Evolutionary conservation across 805 yeast genomes (phyloP), one percentile per base, ranked within the genome.

Genomic region (Monosporozyma unispora): DNA sequence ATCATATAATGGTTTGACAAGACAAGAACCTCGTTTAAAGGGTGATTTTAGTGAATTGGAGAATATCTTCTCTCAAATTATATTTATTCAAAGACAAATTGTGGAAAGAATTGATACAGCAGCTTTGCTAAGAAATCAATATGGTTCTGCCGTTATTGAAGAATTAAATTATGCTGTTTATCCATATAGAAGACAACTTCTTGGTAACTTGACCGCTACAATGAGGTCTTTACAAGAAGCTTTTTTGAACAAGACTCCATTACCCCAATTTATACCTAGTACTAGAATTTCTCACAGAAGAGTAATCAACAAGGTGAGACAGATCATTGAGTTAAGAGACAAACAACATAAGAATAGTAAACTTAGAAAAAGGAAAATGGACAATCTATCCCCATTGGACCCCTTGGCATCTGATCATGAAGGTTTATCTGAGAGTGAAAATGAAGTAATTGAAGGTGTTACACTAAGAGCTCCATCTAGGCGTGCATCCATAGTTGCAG

Each of bases 191-290:
- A 60, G 78, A 46, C 78, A 76, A 49, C 52, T 70, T 9, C 69
- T 69, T 4, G 78, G 74, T 7, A 67, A 75, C 8, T 52, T 76
- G 38, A 60, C 66, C 16, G 63, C 69, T 46, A 49, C 66, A 3
- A 57, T 75, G 56, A 65, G 76, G 38, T 72, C 76, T 8, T 62
- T 75, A 12, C 72, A 73, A 49, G 69, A 68, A 37, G 76, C 79
- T 0, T 56, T 75, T n/a, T 45, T 58, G 6, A 72, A 66, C 41
- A 76, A 75, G 51, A 58, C 70, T 0, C 80, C 80, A 2, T 49
- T 77, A 25, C 80, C 81, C 2, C 80, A 75, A 52, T 75, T 66
- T 54, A 48, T 76, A 18, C 80, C 80, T 1, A 74, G 79, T 55
- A 67, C 77, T 1, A 66, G 75, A 52, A 66, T 74, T 41, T 70